phyloP scores from a whole-genome alignment of 805 yeast genomes.

The Starmerella geochares region DNA sequence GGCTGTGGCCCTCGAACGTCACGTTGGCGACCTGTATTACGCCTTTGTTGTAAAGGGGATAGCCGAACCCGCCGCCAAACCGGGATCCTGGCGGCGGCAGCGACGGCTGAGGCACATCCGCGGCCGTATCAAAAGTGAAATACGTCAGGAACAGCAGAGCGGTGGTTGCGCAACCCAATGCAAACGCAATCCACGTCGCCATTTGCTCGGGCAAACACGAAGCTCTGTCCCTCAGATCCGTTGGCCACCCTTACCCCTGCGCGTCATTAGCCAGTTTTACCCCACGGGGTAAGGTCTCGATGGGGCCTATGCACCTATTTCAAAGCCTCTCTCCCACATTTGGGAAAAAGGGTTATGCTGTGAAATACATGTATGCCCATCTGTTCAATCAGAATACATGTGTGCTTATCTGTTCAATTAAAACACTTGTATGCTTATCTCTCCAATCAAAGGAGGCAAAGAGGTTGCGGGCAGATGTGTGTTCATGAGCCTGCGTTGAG shows the following conservation, averaged over 20 bases:
- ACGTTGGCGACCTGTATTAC: neutral
- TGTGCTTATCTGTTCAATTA: too few relatives aligned
- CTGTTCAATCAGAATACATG: too few relatives aligned
- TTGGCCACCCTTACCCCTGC: slow-evolving; percentile 3
- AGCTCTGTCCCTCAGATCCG: neutral
- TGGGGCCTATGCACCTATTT: too few relatives aligned
- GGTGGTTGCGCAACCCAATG: slow-evolving; percentile 6
- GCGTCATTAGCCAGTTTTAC: neutral
- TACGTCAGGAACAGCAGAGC: neutral
- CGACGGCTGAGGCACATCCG: neutral
- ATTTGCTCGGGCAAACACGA: neutral
- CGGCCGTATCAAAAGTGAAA: neutral
- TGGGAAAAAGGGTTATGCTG: too few relatives aligned
- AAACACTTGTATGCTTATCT: too few relatives aligned
- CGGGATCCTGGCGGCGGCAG: neutral
- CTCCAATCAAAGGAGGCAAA: too few relatives aligned
- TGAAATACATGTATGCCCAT: too few relatives aligned
- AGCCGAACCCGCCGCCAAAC: slow-evolving; percentile 1
- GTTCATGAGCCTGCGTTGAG: too few relatives aligned
- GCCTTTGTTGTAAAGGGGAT: neutral
- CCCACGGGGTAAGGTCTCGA: neutral
- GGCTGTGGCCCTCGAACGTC: neutral
- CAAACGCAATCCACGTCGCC: slow-evolving; percentile 2
- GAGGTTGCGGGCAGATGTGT: too few relatives aligned
- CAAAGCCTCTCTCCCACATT: too few relatives aligned